Percentiles rank a stretch among this genome's conserved stretches.
Conservation (phyloP, 2,329 filamentous ascomycete species). For the Colletotrichum destructivum region DNA sequence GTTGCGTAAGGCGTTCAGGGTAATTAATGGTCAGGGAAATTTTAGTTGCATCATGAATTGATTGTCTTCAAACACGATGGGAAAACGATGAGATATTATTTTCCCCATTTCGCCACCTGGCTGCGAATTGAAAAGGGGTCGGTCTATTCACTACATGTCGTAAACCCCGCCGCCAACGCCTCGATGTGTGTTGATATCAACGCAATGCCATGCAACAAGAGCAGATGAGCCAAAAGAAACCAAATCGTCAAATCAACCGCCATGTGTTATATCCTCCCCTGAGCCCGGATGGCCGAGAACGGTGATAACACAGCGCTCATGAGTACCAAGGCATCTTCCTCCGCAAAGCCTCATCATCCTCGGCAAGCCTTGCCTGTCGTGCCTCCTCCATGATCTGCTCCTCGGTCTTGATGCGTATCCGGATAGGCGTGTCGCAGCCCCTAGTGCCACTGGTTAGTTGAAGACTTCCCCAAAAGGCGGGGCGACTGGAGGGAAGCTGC, state of each 20-base stretch:
- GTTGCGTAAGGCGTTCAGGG: conserved; percentile 37
- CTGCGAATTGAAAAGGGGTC: neutral
- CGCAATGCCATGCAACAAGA: conserved; percentile 40
- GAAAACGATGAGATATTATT: neutral
- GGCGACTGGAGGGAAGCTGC: conserved; percentile 45
- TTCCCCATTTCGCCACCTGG: neutral
- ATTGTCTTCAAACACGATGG: conserved; percentile 14
- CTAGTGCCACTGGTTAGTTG: conserved; percentile 15
- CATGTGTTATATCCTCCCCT: neutral
- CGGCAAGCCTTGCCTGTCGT: conserved; percentile 54
- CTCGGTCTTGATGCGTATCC: conserved; percentile 55
- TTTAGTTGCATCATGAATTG: conserved; percentile 29
- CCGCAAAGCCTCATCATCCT: conserved; percentile 64
- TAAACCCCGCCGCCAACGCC: conserved; percentile 32
- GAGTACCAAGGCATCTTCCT: conserved; percentile 61
- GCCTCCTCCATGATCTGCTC: conserved; percentile 65
- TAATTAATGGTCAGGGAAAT: neutral
- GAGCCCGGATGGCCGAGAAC: neutral
- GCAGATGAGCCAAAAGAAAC: conserved; percentile 12
- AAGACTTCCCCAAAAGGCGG: conserved; percentile 7
- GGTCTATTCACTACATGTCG: conserved; percentile 17
- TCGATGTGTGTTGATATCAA: conserved; percentile 39
- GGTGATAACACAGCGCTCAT: conserved; percentile 8
- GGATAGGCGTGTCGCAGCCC: conserved; percentile 41
- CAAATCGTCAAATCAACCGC: neutral